Conservation (phyloP, 2,329 filamentous ascomycete species). For the Hypoxylon sp. region DNA sequence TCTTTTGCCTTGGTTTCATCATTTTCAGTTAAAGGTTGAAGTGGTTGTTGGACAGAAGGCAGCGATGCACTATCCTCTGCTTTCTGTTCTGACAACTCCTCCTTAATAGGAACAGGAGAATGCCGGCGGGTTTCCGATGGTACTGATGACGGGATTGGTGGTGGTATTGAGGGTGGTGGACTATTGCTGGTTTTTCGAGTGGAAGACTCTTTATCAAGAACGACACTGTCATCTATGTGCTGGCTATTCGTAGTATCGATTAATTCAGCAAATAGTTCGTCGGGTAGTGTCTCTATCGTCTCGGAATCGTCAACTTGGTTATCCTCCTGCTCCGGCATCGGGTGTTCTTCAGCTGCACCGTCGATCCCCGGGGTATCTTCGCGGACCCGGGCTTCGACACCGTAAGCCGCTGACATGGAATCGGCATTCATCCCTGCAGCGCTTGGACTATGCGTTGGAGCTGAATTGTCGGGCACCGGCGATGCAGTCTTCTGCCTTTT, state of each 20-base stretch:
- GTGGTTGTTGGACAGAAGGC: conserved; percentile 17
- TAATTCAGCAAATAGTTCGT: conserved; percentile 23
- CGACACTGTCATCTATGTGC: not conserved
- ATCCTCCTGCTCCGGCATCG: not conserved
- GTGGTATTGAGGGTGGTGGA: conserved; percentile 16
- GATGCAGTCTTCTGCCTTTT: conserved; percentile 33
- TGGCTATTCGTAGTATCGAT: conserved; percentile 6
- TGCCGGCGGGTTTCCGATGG: too few relatives aligned
- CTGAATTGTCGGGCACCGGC: conserved; percentile 2
- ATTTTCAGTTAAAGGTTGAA: conserved; percentile 16
- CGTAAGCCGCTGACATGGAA: conserved; percentile 4
- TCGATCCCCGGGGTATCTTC: conserved; percentile 6
- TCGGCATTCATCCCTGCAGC: conserved; percentile 11
- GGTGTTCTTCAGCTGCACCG: not conserved
- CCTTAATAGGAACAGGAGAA: conserved; percentile 6
- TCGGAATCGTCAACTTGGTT: conserved; percentile 13
- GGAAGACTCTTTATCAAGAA: conserved; percentile 5
- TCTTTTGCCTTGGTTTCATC: conserved; percentile 20
- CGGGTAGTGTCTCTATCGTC: conserved; percentile 10
- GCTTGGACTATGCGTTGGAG: conserved; percentile 12
- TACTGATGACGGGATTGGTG: not conserved
- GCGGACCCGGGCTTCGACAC: not conserved
- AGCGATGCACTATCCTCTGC: conserved; percentile 20
- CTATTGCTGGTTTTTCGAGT: conserved; percentile 7
- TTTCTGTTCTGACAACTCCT: conserved; percentile 10